Conservation (phyloP, 306 rosid genomes). For the Pachyrhizus erosus region DNA sequence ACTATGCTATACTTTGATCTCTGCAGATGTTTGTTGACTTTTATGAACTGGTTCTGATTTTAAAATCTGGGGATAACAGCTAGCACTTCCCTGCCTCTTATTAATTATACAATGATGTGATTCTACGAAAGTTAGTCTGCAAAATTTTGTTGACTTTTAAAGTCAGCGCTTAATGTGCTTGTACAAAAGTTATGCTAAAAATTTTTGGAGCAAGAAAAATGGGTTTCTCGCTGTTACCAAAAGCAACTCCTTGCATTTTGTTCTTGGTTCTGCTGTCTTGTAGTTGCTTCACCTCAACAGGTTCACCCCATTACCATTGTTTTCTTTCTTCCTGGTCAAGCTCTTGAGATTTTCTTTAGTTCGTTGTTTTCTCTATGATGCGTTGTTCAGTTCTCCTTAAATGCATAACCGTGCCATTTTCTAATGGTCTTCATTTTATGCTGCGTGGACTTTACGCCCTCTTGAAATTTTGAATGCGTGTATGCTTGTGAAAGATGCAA, state of each 20-base stretch:
- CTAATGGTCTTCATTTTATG: constrained; percentile 12
- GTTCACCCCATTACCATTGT: constrained; percentile 41
- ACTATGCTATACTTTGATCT: background rate
- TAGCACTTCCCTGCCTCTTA: background rate
- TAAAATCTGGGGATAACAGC: background rate
- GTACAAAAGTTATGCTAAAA: background rate
- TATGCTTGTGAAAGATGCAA: constrained; percentile 13
- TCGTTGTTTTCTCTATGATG: constrained; percentile 25
- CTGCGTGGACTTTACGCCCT: constrained; percentile 7
- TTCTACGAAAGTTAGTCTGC: background rate
- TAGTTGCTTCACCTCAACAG: constrained; percentile 64
- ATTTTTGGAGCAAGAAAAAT: constrained; percentile 34
- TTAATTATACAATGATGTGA: background rate
- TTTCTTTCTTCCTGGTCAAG: background rate
- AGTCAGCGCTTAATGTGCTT: background rate
- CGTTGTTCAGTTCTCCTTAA: constrained; percentile 19
- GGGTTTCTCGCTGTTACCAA: constrained; percentile 42
- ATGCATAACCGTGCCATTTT: background rate
- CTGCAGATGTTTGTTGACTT: background rate
- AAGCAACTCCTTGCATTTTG: constrained; percentile 37
- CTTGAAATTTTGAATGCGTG: background rate
- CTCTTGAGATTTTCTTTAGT: background rate
- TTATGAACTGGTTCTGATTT: background rate
- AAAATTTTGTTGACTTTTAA: background rate
- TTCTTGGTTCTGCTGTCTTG: constrained; percentile 51